Conservation (phyloP, 331 rosid species). For the Malus hybrid region DNA sequence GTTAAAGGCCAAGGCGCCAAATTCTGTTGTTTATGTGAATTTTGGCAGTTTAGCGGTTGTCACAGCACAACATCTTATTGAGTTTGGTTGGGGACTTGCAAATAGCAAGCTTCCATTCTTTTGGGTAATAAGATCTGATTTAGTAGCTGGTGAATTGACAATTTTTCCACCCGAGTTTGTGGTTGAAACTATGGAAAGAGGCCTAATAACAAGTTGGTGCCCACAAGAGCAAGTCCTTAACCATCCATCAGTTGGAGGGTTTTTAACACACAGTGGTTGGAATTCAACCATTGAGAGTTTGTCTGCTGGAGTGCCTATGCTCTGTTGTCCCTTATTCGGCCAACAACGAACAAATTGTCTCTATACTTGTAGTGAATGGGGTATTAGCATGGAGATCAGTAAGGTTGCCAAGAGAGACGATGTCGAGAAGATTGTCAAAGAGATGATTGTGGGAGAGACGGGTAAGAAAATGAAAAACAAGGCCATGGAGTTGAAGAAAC, state of each 20-base stretch:
- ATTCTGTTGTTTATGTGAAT: conserved; percentile 14
- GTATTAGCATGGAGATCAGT: neutral
- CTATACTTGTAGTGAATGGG: neutral
- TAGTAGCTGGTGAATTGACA: neutral
- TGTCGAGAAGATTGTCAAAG: neutral
- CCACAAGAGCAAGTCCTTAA: no score
- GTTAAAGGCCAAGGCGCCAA: neutral
- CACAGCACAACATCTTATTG: neutral
- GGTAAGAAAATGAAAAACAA: neutral
- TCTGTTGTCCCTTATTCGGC: neutral
- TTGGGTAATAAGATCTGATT: conserved; percentile 11
- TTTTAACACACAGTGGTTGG: neutral
- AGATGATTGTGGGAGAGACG: neutral
- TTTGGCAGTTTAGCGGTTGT: conserved; percentile 8
- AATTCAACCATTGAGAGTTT: neutral
- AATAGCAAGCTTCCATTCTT: neutral
- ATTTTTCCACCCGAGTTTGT: neutral
- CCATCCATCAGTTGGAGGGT: no score
- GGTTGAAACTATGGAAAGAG: neutral
- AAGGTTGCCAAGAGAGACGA: neutral
- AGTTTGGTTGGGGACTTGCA: conserved; percentile 25
- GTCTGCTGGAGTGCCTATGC: neutral
- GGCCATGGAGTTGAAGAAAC: neutral
- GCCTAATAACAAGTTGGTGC: neutral
- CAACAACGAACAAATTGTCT: neutral